These are phyloP conservation scores for Pleodorina starrii DNA, from an alignment of 139 green algal genomes.

Conservation along the genomic window DNA sequence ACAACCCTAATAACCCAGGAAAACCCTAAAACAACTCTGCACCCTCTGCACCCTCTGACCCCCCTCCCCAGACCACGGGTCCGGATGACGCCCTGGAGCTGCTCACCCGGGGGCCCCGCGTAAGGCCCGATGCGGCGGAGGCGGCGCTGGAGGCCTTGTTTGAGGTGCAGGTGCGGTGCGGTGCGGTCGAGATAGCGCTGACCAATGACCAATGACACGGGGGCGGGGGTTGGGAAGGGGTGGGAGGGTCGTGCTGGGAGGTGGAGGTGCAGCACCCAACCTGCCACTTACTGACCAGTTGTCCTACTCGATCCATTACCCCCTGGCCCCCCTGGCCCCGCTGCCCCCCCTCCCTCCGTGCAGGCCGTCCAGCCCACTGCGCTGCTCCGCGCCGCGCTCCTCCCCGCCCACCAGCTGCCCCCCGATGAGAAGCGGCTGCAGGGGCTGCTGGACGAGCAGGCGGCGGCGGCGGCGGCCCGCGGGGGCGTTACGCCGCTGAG, in stretches of 20 bases:
- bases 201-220: too few relatives aligned
- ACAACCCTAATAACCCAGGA: not conserved
- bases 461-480: not conserved
- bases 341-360: too few relatives aligned
- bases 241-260: too few relatives aligned
- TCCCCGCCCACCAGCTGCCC: conserved; percentile 27
- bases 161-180: conserved; percentile 13
- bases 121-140: not conserved
- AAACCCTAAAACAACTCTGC: too few relatives aligned
- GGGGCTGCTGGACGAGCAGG: not conserved
- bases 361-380: conserved; percentile 8
- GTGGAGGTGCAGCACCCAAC: too few relatives aligned
- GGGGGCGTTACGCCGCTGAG: conserved; percentile 1
- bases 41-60: not conserved
- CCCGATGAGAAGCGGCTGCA: not conserved
- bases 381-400: conserved; percentile 27
- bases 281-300: too few relatives aligned
- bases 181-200: too few relatives aligned
- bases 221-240: too few relatives aligned
- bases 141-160: conserved; percentile 29
- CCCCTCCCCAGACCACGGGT: conserved; percentile 10
- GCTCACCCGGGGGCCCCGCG: conserved; percentile 5
- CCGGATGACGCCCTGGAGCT: conserved; percentile 47
- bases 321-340: too few relatives aligned
- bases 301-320: too few relatives aligned